These are phyloP conservation scores for Ceratocystis papillata DNA, from an alignment of 2,329 filamentous ascomycete species.

Conservation along the genomic window DNA sequence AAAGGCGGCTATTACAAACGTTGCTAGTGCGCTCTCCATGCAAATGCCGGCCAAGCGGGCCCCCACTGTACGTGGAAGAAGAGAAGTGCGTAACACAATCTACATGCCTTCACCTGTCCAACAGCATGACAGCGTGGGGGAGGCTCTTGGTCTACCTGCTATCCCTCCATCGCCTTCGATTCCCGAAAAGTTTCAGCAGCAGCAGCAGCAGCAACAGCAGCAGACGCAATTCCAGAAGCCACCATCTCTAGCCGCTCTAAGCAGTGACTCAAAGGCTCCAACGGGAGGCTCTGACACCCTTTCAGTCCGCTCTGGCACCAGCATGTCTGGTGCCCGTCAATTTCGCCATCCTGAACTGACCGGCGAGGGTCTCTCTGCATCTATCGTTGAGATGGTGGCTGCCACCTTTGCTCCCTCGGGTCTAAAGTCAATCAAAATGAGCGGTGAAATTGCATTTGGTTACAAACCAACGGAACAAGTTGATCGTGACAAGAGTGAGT, in stretches of 20 bases:
- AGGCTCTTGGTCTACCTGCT: constrained; percentile 16
- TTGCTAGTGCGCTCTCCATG: constrained; percentile 60
- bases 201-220: constrained; percentile 12
- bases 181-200: constrained; percentile 18
- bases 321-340: constrained; percentile 57
- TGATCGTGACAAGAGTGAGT: constrained; percentile 39
- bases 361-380: constrained; percentile 70
- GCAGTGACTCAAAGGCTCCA: constrained; percentile 52
- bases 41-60: constrained; percentile 56
- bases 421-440: constrained; percentile 60
- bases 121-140: constrained; percentile 20
- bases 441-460: constrained; percentile 79
- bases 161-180: constrained; percentile 19
- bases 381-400: constrained; percentile 84
- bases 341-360: constrained; percentile 72
- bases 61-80: constrained; percentile 72
- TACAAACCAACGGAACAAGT: constrained; percentile 51
- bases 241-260: constrained; percentile 40
- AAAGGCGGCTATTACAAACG: constrained; percentile 61
- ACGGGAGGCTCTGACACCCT: constrained; percentile 63
- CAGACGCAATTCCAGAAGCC: constrained; percentile 30
- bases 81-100: constrained; percentile 85
- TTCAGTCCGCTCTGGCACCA: constrained; percentile 81
- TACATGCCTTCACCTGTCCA: constrained; percentile 50
- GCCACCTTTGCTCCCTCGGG: constrained; percentile 67